Conservation (phyloP, 2,329 filamentous ascomycete species). For the Cladosporium sp. region DNA sequence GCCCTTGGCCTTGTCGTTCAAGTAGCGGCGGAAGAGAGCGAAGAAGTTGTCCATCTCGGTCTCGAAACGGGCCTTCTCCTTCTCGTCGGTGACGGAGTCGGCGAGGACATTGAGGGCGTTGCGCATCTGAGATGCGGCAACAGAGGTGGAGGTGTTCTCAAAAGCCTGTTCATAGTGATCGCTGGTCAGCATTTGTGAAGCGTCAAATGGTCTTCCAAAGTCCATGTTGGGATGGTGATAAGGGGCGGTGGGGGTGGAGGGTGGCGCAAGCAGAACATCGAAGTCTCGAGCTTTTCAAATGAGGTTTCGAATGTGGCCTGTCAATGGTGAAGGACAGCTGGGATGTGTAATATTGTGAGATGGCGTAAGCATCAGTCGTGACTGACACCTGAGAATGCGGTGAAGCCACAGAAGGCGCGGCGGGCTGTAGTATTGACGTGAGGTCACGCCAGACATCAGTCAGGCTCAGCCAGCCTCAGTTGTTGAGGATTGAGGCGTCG, state of each 20-base stretch:
- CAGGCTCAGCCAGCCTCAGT: background rate
- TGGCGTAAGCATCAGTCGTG: constrained; percentile 8
- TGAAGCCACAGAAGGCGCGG: constrained; percentile 12
- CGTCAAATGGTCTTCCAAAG: constrained; percentile 1
- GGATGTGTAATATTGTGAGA: background rate
- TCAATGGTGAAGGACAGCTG: background rate
- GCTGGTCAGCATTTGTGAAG: constrained; percentile 24
- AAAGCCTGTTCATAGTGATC: constrained; percentile 69
- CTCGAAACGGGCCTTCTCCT: constrained; percentile 82
- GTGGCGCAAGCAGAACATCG: constrained; percentile 1
- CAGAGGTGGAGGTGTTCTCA: constrained; percentile 98
- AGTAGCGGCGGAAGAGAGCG: constrained; percentile 93
- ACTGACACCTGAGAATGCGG: background rate
- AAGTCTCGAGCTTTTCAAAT: background rate
- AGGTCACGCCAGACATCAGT: background rate
- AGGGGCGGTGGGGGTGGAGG: background rate
- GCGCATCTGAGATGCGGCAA: constrained; percentile 98
- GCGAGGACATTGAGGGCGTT: constrained; percentile 91
- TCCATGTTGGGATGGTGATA: background rate
- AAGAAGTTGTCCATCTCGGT: constrained; percentile 99
- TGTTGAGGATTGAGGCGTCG: background rate
- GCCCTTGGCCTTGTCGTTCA: constrained; percentile 99
- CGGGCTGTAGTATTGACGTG: background rate
- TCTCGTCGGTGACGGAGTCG: constrained; percentile 82
- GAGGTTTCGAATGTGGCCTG: background rate